These are phyloP conservation scores for Chenopodium formosanum DNA, from an alignment of 148 eudicot species.

Conservation along the genomic window DNA sequence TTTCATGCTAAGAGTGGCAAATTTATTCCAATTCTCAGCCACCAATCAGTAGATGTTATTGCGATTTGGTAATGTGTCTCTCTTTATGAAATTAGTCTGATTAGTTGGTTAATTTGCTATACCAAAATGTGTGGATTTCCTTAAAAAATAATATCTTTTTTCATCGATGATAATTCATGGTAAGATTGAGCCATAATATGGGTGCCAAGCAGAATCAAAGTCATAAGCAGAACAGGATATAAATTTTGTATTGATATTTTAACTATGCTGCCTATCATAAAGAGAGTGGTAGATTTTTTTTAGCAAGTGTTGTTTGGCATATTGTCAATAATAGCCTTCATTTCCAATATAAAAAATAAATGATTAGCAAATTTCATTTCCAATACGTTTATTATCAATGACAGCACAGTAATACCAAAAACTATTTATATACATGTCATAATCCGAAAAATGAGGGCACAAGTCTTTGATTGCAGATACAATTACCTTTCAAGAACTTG, in stretches of 20 bases:
- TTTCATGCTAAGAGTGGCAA: neutral
- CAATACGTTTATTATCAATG: neutral
- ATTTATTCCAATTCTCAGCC: too few species aligned
- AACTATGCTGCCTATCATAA: too few species aligned
- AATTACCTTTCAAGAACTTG: conserved; percentile 79
- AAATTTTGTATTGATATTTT: too few species aligned
- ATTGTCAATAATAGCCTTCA: too few species aligned
- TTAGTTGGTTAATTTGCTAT: neutral
- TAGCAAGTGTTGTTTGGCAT: too few species aligned
- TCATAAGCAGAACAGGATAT: neutral
- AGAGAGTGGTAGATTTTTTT: too few species aligned
- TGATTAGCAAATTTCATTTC: too few species aligned
- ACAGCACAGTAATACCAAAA: neutral
- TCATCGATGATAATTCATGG: neutral
- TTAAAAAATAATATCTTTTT: too few species aligned
- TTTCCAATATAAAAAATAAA: too few species aligned
- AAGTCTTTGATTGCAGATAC: conserved; percentile 7
- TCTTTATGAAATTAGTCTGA: too few species aligned
- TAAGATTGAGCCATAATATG: neutral
- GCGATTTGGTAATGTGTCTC: too few species aligned
- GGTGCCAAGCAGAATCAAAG: neutral
- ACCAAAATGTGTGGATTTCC: neutral
- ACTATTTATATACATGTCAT: neutral
- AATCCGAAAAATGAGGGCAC: neutral
- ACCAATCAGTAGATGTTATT: too few species aligned